Conservation (phyloP, 176 grass and related monocot species). For the Lolium perenne region DNA sequence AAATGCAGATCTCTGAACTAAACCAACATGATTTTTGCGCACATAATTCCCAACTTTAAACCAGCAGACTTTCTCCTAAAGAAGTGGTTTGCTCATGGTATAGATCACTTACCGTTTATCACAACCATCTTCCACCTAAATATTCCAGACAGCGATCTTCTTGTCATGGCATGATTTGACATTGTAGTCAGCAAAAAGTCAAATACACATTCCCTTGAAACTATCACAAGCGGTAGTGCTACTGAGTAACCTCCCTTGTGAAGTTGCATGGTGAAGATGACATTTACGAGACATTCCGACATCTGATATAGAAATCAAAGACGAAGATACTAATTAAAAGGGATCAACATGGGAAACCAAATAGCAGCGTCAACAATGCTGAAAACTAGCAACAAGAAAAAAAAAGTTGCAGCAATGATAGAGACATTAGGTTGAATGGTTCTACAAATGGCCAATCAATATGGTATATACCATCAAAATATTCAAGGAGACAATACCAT, state of each 20-base stretch:
- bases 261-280: background rate
- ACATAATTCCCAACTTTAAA: slow-evolving; percentile 1
- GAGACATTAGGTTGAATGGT: background rate
- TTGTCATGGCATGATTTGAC: slow-evolving; percentile 6
- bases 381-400: slow-evolving; percentile 5
- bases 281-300: slow-evolving; percentile 4
- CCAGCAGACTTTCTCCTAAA: slow-evolving; percentile 11
- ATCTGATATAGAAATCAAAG: slow-evolving; percentile 28
- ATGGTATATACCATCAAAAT: slow-evolving; percentile 5
- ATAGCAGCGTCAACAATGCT: slow-evolving; percentile 7
- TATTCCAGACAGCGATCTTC: slow-evolving; percentile 23
- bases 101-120: slow-evolving; percentile 1
- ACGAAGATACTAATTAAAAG: slow-evolving; percentile 11
- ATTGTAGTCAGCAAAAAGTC: slow-evolving; percentile 11
- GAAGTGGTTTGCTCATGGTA: slow-evolving; percentile 24
- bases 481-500: background rate
- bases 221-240: background rate
- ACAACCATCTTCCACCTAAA: background rate
- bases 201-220: slow-evolving; percentile 6
- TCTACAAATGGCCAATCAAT: background rate
- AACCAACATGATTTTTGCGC: slow-evolving; percentile 20
- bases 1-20: slow-evolving; percentile 4
- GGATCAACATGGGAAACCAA: slow-evolving; percentile 22
- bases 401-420: background rate
- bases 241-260: background rate